phyloP scores from a whole-genome alignment of 2,329 filamentous ascomycete genomes.

The Colletotrichum sp. region DNA sequence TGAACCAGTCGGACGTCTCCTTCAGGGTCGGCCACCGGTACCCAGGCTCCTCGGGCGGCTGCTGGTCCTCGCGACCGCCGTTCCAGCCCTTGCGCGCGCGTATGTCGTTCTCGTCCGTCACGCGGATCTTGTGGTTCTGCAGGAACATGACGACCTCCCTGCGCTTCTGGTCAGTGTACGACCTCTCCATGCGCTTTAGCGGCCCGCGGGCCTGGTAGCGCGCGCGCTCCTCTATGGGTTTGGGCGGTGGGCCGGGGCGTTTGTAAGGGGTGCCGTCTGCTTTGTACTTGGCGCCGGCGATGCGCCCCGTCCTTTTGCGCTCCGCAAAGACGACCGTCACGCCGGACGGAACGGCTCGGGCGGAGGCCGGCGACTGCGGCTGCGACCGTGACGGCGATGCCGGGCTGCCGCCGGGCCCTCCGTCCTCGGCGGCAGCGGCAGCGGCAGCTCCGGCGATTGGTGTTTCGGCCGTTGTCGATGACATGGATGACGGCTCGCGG shows the following conservation, averaged over 20 bases:
- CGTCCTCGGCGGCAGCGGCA: neutral
- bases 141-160: neutral
- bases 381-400: neutral
- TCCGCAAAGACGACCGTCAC: neutral
- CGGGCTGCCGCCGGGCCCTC: neutral
- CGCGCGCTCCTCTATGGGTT: neutral
- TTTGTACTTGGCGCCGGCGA: neutral
- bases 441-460: neutral
- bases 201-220: neutral
- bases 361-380: neutral
- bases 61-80: neutral
- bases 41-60: neutral
- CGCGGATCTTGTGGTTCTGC: neutral
- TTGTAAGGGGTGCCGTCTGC: conserved; percentile 5
- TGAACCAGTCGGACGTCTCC: neutral
- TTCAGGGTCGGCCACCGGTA: neutral
- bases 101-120: neutral
- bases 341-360: neutral
- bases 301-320: neutral
- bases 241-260: neutral
- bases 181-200: neutral
- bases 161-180: neutral
- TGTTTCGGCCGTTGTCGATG: neutral
- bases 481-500: neutral
- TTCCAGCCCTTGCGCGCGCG: neutral